A percentile compares a stretch with the other conserved stretches of the same genome.
These are phyloP conservation scores for Nemania sp. DNA, from an alignment of 2,329 filamentous ascomycete species.

Conservation along the genomic window DNA sequence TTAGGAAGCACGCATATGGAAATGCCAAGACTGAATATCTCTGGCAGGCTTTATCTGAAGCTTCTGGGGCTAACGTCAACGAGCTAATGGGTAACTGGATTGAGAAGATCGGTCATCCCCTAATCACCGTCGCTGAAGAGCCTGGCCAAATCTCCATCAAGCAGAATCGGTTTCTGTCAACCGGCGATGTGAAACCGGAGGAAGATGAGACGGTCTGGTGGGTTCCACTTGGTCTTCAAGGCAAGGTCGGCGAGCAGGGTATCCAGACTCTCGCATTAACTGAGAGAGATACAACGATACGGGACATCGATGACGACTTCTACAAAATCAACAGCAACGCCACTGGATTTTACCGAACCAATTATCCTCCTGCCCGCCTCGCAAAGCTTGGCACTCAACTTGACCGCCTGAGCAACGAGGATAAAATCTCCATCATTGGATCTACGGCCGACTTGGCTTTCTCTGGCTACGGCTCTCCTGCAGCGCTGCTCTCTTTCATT, in stretches of 20 bases:
- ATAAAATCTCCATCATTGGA: conserved; percentile 91
- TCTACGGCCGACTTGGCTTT: conserved; percentile 89
- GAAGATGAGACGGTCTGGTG: conserved; percentile 95
- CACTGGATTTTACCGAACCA: conserved; percentile 88
- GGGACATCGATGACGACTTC: conserved; percentile 75
- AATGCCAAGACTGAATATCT: conserved; percentile 91
- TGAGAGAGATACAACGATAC: conserved; percentile 75
- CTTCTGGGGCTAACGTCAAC: conserved; percentile 84
- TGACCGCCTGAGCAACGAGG: conserved; percentile 76
- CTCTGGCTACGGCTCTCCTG: conserved; percentile 81
- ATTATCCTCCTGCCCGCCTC: conserved; percentile 85
- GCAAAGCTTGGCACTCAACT: conserved; percentile 79
- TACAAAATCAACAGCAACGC: conserved; percentile 94
- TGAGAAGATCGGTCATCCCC: conserved; percentile 90
- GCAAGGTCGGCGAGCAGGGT: conserved; percentile 67
- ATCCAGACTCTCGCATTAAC: conserved; percentile 71
- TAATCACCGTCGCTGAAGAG: conserved; percentile 84
- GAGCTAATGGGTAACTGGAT: conserved; percentile 95
- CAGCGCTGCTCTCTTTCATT: conserved; percentile 80
- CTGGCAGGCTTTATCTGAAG: conserved; percentile 85
- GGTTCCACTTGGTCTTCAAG: conserved; percentile 86
- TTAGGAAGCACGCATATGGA: conserved; percentile 85
- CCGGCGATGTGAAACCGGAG: conserved; percentile 86
- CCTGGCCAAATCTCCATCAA: conserved; percentile 79
- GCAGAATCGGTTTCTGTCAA: conserved; percentile 88